Evolutionary conservation across 2,329 filamentous ascomycete species (phyloP), one percentile per base, ranked within the genome.

Genomic region (Microcyclosporella mali): DNA sequence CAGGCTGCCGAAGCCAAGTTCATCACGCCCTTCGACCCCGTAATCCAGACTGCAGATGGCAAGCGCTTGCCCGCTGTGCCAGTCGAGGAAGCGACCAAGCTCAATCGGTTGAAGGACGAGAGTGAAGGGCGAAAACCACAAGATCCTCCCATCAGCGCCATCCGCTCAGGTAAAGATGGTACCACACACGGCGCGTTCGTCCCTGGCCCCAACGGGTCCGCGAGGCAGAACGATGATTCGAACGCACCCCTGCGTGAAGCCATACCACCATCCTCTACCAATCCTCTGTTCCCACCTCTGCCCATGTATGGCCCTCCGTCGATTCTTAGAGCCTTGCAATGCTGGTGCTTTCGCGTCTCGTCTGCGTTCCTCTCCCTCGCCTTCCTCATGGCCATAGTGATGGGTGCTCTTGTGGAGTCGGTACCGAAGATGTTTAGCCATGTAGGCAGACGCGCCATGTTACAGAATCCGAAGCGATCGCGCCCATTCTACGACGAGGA

Each of bases 201-300:
- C 34, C n/a, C 32, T 32, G 12, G 29, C n/a, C 14, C 27, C 19
- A 33, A 33, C 17, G 40, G 32, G 3, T 36, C 35, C 12, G 42
- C 3, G 51, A 57, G 72, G 47, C 70, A 69, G 41, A 68, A 72
- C 3, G 67, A 70, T 27, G 72, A 70, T 17, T 43, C 64, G 0
- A 55, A 57, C 30, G 65, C 61, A 6, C 62, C 70, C 8, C 51
- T 75, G 40, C 64, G 61, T 18, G 58, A 66, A 45, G 66, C 66
- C 12, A 59, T 70, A 19, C 81, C 84, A 0, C 79, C 81, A 1
- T 81, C 81, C 6, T 75, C 79, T 50, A 89, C 85, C 2, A 82
- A 89, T 53, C 84, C 86, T 2, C 69, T 94, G 4, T 95, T 95
- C 52, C 88, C 88, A 4, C 85, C 87, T 2, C 65, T 95, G 7